Conservation (phyloP, 495 filamentous ascomycete species). For the Rostrohypoxylon terebratum region DNA sequence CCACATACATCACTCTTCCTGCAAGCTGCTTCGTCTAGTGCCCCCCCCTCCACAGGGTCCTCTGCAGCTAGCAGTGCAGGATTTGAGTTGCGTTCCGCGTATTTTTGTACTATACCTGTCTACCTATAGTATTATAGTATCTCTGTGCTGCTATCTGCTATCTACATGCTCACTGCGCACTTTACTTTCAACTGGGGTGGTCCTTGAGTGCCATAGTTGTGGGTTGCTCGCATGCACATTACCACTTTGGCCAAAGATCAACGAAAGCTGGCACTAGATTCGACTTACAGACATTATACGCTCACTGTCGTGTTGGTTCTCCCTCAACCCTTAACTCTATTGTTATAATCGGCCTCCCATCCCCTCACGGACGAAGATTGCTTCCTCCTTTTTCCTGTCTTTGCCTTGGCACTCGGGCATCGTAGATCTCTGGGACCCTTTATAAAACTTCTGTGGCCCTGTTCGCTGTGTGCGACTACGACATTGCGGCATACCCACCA, state of each 20-base stretch:
- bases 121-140: conserved; percentile 3
- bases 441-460: conserved; percentile 32
- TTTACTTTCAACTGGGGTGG: conserved; percentile 33
- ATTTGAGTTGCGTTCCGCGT: conserved; percentile 9
- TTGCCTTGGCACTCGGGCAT: conserved; percentile 49
- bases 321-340: conserved; percentile 24
- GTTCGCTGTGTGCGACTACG: conserved; percentile 36
- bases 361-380: conserved; percentile 31
- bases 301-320: conserved; percentile 22
- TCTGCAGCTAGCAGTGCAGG: conserved; percentile 40
- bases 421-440: conserved; percentile 43
- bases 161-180: conserved; percentile 18
- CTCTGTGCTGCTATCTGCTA: too few species aligned
- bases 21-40: conserved; percentile 41
- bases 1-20: conserved; percentile 34
- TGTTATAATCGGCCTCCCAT: conserved; percentile 40
- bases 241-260: conserved; percentile 47
- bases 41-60: conserved; percentile 38
- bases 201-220: conserved; percentile 33
- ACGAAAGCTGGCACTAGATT: conserved; percentile 28
- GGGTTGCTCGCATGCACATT: conserved; percentile 47
- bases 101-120: conserved; percentile 31
- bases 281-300: conserved; percentile 39
- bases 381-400: conserved; percentile 27
- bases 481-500: conserved; percentile 37